Base-by-base conservation (phyloP, 306 rosid genomes). In the Dalbergia cultrata region DNA sequence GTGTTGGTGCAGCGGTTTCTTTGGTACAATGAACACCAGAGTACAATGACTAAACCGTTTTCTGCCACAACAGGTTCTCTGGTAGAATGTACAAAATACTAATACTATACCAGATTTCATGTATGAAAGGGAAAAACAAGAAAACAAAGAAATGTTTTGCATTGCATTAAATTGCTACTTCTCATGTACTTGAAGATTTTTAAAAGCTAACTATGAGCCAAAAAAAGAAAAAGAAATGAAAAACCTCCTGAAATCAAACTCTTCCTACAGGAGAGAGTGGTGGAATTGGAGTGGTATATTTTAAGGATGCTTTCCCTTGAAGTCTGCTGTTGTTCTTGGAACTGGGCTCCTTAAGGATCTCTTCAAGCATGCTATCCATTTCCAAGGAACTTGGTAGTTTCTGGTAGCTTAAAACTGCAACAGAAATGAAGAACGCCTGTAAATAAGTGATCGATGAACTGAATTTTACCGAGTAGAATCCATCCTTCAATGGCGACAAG, bases 231-330 rank as follows among this genome's bases (percentile, higher is more conserved):
- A 17, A 54, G 13, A 54, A 54, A 18, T 5, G 56, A 50, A 62
- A 58, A 66, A 72, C 6, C 57, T 50, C 16, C 60, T 35, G 54
- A 82, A 69, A 81, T 81, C 90, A 95, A 64, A 93, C 97, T 85
- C 99, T 95, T 5, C 94, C 97, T 57, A 90, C 94, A 47, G 99
- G 99, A 64, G 99, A 93, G 62, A 83, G 81, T 11, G 99, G 99
- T 62, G 99, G 99, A 71, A 79, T 89, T 71, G 92, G 88, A 70
- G 95, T 85, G 62, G 95, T 84, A 72, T 90, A 93, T 79, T 80
- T 91, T 44, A 83, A 66, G 22, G 89, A 81, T 35, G 82, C 80
- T 74, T 87, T 89, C 68, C 80, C 88, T 33, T 65, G 93, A 47
- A 33, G n/a, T 49, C 77, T 64, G 16, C 56, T 67, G 67, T 47